Evolutionary conservation across 73 alveolate species (phyloP).

Genomic region (Paramecium primaurelia): DNA sequence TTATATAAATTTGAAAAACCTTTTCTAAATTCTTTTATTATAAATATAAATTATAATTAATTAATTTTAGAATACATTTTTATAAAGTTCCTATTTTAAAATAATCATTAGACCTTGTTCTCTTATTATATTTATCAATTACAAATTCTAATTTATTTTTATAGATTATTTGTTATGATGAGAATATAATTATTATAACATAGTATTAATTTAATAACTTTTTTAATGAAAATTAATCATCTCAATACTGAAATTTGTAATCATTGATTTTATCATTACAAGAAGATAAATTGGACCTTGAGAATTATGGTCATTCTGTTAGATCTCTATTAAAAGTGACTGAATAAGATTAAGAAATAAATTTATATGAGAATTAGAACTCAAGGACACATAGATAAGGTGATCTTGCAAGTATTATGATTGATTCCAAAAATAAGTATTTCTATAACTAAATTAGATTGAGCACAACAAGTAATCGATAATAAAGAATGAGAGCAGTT

Average conservation of each 20-base stretch:
- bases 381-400: not conserved
- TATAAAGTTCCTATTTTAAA: no score
- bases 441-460: not conserved
- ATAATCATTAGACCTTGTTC: no score
- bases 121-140: no score
- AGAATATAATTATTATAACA: not conserved
- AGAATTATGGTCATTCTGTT: not conserved
- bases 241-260: conserved; percentile 5
- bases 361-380: not conserved
- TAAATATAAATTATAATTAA: no score
- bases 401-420: not conserved
- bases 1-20: no score
- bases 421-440: not conserved
- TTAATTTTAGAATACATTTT: no score
- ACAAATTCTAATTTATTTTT: no score
- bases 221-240: not conserved
- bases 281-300: not conserved
- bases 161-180: not conserved
- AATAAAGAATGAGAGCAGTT: not conserved
- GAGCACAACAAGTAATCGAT: not conserved
- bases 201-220: not conserved
- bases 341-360: not conserved
- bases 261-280: not conserved
- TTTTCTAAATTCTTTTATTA: no score
- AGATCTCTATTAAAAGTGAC: not conserved